Evolutionary conservation across 2,329 filamentous ascomycete genomes (phyloP).

Genomic region (Diplodia sapinea): DNA sequence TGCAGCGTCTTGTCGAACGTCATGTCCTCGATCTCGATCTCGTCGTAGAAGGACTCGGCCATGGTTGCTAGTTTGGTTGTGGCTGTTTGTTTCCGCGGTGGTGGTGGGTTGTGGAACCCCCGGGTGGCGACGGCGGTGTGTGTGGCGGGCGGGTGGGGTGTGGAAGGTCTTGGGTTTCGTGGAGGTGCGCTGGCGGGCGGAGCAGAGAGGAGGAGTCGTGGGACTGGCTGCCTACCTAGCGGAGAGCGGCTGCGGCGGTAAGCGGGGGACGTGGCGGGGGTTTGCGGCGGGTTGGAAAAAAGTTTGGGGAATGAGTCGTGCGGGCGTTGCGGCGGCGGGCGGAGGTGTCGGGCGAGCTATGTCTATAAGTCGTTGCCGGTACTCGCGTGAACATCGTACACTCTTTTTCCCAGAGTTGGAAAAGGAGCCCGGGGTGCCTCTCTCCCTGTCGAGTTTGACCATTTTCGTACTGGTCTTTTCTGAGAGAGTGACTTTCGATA

Average conservation of each 20-base stretch:
- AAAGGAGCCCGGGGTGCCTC: too few relatives aligned
- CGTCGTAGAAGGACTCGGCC: slow-evolving; percentile 77
- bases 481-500: too few relatives aligned
- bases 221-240: not conserved
- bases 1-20: slow-evolving; percentile 81
- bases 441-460: too few relatives aligned
- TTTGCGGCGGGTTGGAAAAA: slow-evolving; percentile 7
- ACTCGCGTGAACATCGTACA: not conserved
- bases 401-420: too few relatives aligned
- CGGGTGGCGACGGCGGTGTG: not conserved
- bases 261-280: not conserved
- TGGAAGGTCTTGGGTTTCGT: not conserved
- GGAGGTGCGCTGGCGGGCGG: too few relatives aligned
- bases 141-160: not conserved
- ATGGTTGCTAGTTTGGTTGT: slow-evolving; percentile 49
- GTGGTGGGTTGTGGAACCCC: not conserved
- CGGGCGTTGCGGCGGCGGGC: slow-evolving; percentile 5
- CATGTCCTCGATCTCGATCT: slow-evolving; percentile 98
- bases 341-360: not conserved
- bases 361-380: slow-evolving; percentile 5
- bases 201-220: not conserved
- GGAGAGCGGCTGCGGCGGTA: not conserved
- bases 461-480: too few relatives aligned
- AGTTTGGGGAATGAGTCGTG: slow-evolving; percentile 13
- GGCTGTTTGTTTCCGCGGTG: not conserved